Evolutionary conservation across 2,329 filamentous ascomycete species (phyloP), one percentile per base, ranked within the genome.

Genomic region (Epichloe amarillans): DNA sequence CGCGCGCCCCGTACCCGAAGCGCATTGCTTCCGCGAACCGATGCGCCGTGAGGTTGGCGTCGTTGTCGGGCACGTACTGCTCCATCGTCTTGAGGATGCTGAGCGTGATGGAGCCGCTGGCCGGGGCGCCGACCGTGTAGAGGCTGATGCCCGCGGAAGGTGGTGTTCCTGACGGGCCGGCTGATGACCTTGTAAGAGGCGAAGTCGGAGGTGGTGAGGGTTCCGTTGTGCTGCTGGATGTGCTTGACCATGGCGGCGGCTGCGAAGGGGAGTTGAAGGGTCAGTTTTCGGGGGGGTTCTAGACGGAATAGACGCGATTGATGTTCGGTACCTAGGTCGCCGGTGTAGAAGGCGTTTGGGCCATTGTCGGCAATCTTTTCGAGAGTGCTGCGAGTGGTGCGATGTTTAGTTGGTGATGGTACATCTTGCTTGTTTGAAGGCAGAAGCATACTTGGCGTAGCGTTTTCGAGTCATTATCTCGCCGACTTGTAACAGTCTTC

Each of bases 21-120:
- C 88, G 79, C 70, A 95, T 88, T 12, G 89, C 85, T 72, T 97
- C 93, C 61, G 88, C 81, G 56, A 95, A 76, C 14, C 86, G 80
- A 66, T 97, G 93, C 0, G 83, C 84, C 38, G 83, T 88, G 0
- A 94, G 69, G 57, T 88, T 83, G 19, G 66, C 65, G 42, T 77
- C 69, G 11, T 66, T 62, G 53, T 80, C 82, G 26, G 82, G 71
- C 38, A 70, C 65, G 3, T 86, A 95, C 17, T 86, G 84, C 64
- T 91, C 84, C 66, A 96, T 76, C 35, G 83, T 88, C 62, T 95
- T 95, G 61, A 97, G 72, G 3, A 84, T 82, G 51, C 79, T 82
- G 58, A 95, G 72, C 4, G 80, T 81, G 1, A 96, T 82, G 43
- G 79, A 78, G 10, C 91, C 91, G 57, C 86, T 86, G 15, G 85